phyloP scores from a whole-genome alignment of 768 basidiomycete species.

The Boletus sp. region DNA sequence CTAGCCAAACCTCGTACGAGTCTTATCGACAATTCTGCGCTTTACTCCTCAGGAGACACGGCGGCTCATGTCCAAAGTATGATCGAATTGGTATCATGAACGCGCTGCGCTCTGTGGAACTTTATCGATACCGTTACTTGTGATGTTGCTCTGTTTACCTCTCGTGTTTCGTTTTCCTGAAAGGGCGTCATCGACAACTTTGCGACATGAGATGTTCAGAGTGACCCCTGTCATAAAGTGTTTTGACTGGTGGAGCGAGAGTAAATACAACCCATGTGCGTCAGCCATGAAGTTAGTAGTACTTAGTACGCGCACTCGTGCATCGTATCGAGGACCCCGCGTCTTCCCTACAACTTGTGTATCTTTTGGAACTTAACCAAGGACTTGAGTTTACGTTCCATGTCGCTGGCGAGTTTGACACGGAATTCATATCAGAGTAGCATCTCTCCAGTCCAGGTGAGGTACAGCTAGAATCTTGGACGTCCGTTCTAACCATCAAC shows the following conservation, averaged over 20 bases:
- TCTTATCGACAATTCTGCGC: conserved; percentile 86
- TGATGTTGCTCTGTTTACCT: background rate
- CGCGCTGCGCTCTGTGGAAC: background rate
- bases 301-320: background rate
- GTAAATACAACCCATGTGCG: background rate
- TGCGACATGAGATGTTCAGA: no score
- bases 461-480: conserved; percentile 14
- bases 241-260: background rate
- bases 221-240: background rate
- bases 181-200: no score
- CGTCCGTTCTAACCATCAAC: conserved; percentile 1
- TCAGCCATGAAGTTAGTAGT: background rate
- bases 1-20: conserved; percentile 86
- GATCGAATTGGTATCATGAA: conserved; percentile 13
- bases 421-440: conserved; percentile 75
- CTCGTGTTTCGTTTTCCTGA: background rate
- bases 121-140: conserved; percentile 1
- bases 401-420: conserved; percentile 71
- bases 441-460: conserved; percentile 60
- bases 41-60: conserved; percentile 96
- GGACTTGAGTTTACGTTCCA: conserved; percentile 21
- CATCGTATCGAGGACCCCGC: background rate
- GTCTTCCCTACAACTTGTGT: background rate
- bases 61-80: conserved; percentile 84
- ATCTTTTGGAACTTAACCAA: background rate